A percentile compares a stretch with the other conserved stretches of the same genome.
Conservation (phyloP, 1,284 basidiomycete species). For the Golubevia sp. region DNA sequence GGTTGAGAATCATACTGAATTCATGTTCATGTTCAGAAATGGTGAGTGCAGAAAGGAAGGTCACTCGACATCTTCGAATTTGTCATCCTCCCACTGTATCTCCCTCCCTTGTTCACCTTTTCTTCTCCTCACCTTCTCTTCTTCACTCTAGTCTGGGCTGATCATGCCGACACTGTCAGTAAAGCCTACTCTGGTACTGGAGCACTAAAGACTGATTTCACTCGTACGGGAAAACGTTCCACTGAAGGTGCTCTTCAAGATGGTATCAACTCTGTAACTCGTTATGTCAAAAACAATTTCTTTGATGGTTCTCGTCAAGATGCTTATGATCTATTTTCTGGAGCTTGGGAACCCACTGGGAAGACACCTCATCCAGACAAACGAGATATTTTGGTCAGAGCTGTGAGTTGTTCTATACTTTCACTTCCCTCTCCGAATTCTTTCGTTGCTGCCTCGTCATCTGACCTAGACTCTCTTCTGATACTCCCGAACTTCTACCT, state of each 20-base stretch:
- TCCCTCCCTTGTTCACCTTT: constrained; percentile 3
- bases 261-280: constrained; percentile 80
- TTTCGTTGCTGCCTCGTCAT: constrained; percentile 5
- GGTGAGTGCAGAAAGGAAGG: no score
- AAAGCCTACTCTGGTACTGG: constrained; percentile 93
- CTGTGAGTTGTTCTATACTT: constrained; percentile 67
- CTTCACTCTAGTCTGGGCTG: constrained; percentile 82
- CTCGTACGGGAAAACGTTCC: constrained; percentile 83
- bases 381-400: constrained; percentile 77
- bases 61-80: no score
- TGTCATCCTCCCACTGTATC: no score
- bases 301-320: constrained; percentile 87
- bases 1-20: constrained; percentile 76
- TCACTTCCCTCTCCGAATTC: background rate
- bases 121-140: background rate
- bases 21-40: constrained; percentile 84
- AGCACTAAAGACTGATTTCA: constrained; percentile 96
- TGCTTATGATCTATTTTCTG: constrained; percentile 80
- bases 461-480: no score
- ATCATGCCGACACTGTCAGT: constrained; percentile 91
- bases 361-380: constrained; percentile 76
- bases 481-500: no score
- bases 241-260: constrained; percentile 80
- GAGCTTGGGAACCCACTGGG: constrained; percentile 74
- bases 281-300: constrained; percentile 96